Base-by-base conservation (phyloP, 495 filamentous ascomycete species). In the Penicillium coffeae region DNA sequence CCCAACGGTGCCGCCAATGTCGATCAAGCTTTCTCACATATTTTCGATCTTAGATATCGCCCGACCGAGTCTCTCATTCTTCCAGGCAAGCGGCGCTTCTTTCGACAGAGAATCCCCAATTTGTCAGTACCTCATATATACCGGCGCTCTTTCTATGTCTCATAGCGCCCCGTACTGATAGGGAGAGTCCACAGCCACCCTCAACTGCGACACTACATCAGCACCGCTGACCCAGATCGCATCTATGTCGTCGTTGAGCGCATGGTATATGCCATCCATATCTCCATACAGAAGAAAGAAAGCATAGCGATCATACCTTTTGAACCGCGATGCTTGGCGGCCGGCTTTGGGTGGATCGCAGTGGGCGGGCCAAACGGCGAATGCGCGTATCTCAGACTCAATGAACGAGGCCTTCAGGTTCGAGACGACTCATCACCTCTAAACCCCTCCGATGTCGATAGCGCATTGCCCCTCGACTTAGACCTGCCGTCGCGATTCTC, bases 201-300 rank as follows among this genome's bases (percentile, higher is more conserved):
- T 74, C 93, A 98, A 69, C 80, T 98, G 39, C 88, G 90, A 42
- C 90, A 94, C 55, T 83, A 95, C 53, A 85, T 97, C 59, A 92
- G 87, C 64, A 85, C 83, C 21, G 84, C 88, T 44, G 79, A 84
- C 48, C 78, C 82, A 18, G 81, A 89, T 68, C 65, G 81, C 52
- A 78, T 98, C 55, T 95, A 90, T 73, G 93, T 92, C 56, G 88
- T 89, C 42, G 80, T 78, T 58, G 83, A 85, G 42, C 66, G 78
- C 54, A 79, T 90, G 38, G 75, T 98, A 34, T 89, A 84, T 65
- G 77, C 77, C 5, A 77, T 94, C 16, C 79, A 93, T 50, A 80
- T 87, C 5, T 76, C 77, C 39, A 84, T 86, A 1, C 78, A 78
- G 54, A 88, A 85, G 58, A 80, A 84, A 55, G 85, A 87, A 53